Evolutionary conservation across 768 basidiomycete species (phyloP), one percentile per base, ranked within the genome.

Genomic region (Hericium erinaceus): DNA sequence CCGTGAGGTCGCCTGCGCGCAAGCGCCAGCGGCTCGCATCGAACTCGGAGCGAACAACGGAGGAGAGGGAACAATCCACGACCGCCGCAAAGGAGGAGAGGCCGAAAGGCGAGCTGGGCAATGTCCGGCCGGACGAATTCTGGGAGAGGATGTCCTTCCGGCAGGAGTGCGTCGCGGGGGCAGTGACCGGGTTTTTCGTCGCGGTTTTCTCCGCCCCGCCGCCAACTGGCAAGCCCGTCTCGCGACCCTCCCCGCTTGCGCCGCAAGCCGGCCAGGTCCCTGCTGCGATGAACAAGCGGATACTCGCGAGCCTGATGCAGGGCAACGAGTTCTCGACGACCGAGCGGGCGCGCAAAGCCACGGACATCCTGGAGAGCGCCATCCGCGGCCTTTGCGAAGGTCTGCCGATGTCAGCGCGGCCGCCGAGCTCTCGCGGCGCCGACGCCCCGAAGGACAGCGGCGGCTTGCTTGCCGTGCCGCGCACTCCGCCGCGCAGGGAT

Each of bases 91-190:
- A 69, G 62, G 66, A 70, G 18, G 41, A 13, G 33, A 57, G 58
- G 60, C 63, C 69, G 66, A 61, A 66, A 54, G 83, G 80, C 50
- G 82, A 85, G 64, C 74, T 91, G 54, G 73, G 68, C 15, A 79
- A 74, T 60, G 85, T 91, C 52, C 71, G 74, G 0, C 64, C 80
- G 40, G 87, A 87, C 41, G 95, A 97, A 66, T 99, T 95, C 70
- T 99, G 95, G 95, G 94, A 97, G 71, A 81, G 93, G 15, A 94
- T 99, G 88, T 92, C 87, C 41, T 95, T 90, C 70, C 80, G 97
- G 26, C 95, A 98, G 67, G 97, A 99, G 71, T 98, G 95, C 67
- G 80, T 88, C 48, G 80, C 85, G 39, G 94, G 95, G 2, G 88
- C 90, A 2, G 81, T 95, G 15, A 98, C 94, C 2, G 95, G 90